These are phyloP conservation scores for Quercus ilex DNA, from an alignment of 306 rosid genomes.

Conservation along the genomic window DNA sequence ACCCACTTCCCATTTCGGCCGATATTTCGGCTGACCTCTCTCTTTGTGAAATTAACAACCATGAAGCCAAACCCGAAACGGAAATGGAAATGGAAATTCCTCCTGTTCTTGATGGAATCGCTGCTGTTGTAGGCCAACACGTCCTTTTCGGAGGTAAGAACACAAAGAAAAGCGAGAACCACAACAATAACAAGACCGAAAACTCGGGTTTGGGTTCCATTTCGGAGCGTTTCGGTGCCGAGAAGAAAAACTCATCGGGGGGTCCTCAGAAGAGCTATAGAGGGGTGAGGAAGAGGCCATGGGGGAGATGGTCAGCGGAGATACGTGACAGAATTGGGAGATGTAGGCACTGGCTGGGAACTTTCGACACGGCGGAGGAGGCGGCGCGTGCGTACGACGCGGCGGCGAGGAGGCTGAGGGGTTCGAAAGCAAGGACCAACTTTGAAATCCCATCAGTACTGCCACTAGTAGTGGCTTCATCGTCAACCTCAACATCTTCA, in stretches of 20 bases:
- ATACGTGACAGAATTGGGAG: slow-evolving; percentile 79
- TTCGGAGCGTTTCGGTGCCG: neutral
- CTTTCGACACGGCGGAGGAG: slow-evolving; percentile 89
- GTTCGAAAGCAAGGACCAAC: slow-evolving; percentile 77
- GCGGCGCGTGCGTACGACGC: slow-evolving; percentile 95
- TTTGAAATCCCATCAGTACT: slow-evolving; percentile 59
- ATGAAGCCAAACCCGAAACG: neutral
- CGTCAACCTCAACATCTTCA: slow-evolving; percentile 22
- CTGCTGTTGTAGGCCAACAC: slow-evolving; percentile 72
- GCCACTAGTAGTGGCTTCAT: slow-evolving; percentile 30
- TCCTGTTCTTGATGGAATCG: slow-evolving; percentile 70
- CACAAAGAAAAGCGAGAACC: neutral
- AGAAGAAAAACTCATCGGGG: slow-evolving; percentile 11
- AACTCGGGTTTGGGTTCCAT: neutral
- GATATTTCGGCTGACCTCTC: neutral
- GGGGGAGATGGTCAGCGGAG: slow-evolving; percentile 98
- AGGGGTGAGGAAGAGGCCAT: slow-evolving; percentile 88
- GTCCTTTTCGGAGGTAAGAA: slow-evolving; percentile 48
- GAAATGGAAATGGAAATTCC: neutral
- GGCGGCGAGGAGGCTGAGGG: slow-evolving; percentile 82
- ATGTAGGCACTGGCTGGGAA: slow-evolving; percentile 91
- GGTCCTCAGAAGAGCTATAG: slow-evolving; percentile 44
- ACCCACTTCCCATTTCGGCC: neutral
- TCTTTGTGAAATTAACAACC: neutral
- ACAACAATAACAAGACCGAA: neutral